Conservation (phyloP, 2,329 filamentous ascomycete genomes). For the Epichloe scottii region DNA sequence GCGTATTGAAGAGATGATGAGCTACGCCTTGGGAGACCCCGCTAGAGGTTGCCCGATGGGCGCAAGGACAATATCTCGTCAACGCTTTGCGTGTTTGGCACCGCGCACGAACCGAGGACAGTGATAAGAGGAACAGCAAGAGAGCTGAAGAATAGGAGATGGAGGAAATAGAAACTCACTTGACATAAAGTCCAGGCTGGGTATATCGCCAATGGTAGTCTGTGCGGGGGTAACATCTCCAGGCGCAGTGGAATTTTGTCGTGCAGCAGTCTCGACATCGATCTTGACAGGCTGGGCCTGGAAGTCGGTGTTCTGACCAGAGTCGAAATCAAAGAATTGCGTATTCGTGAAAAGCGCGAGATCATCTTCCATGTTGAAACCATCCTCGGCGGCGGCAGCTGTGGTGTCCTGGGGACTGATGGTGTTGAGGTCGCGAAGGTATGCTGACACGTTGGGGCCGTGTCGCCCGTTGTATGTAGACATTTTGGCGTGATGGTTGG, state of each 20-base stretch:
- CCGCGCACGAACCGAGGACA: background rate
- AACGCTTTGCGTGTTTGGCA: background rate
- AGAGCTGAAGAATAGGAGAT: background rate
- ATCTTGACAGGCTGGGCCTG: constrained; percentile 36
- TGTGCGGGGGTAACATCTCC: constrained; percentile 27
- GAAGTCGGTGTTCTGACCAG: constrained; percentile 46
- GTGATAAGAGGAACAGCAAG: background rate
- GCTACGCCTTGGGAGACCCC: background rate
- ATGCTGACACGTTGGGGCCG: constrained; percentile 79
- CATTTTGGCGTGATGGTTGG: constrained; percentile 32
- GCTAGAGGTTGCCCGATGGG: background rate
- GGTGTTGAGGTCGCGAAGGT: constrained; percentile 75
- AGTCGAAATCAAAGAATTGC: constrained; percentile 70
- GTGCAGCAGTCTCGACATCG: constrained; percentile 19
- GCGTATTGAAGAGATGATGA: background rate
- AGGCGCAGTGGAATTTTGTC: constrained; percentile 20
- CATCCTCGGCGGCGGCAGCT: constrained; percentile 35
- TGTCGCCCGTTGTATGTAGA: constrained; percentile 64
- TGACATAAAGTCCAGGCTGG: constrained; percentile 36
- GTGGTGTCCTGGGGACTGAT: constrained; percentile 46
- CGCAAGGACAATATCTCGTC: background rate
- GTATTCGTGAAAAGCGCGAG: constrained; percentile 72
- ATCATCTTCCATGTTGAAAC: constrained; percentile 56
- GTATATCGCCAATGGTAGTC: constrained; percentile 33
- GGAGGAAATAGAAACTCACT: constrained; percentile 25